Base-by-base conservation (phyloP, 768 basidiomycete species). In the Multifurca ochricompacta region DNA sequence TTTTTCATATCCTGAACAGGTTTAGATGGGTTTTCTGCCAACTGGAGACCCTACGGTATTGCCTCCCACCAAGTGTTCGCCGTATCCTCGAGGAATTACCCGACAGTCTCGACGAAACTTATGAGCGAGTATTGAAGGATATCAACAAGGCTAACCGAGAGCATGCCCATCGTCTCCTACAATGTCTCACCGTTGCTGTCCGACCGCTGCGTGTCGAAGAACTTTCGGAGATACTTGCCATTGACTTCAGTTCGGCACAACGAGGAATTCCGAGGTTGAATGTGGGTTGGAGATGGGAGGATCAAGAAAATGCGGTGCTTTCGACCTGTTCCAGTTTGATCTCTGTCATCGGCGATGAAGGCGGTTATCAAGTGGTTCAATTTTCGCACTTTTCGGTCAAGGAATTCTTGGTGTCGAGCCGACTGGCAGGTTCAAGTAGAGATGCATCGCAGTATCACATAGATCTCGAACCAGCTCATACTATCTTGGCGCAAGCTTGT, bases 291-390 rank as follows among this genome's bases (percentile, higher is more conserved):
- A 31, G 51, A 23, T 25, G 27, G 4, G 16, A 18, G 13, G 41
- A 52, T 27, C 51, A 41, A 0, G 51, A 43, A 23, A 19, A 52
- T 5, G 51, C 41, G n/a, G 21, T 52, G 16, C 42, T 43, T 11
- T 21, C 6, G 11, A 52, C 51, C 13, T 52, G 51, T 52, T 35
- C 51, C 32, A 45, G 51, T 18, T 36, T 52, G 4, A 52, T 52
- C 39, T 36, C 41, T 10, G 44, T 52, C 18, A 34, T 27, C n/a
- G n/a, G n/a, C 13, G 42, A 50, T 5, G 34, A n/a, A 27, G 31
- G 34, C 31, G 41, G 35, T 35, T 44, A 21, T 2, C 42, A 42
- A 4, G 18, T 42, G 11, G 37, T 35, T 6, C 51, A 25, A 30
- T 52, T n/a, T n/a, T n/a, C n/a, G n/a, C n/a, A n/a, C n/a, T n/a